These are phyloP conservation scores for Aspergillus indologenus DNA, from an alignment of 495 filamentous ascomycete species.

Conservation along the genomic window DNA sequence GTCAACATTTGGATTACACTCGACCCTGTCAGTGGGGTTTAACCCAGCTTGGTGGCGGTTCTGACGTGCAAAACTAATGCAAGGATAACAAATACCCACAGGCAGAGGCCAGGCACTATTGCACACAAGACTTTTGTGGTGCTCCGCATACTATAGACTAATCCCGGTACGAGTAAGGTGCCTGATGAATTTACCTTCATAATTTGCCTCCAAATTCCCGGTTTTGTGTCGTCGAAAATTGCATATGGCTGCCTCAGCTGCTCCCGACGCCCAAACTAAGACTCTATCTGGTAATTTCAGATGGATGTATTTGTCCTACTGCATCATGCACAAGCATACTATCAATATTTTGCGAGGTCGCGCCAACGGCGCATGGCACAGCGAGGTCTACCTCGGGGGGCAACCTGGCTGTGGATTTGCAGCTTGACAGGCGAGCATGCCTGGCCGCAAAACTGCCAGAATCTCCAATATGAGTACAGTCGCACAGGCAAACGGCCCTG, in stretches of 20 bases:
- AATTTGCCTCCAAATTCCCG: background rate
- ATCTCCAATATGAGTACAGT: background rate
- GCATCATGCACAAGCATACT: background rate
- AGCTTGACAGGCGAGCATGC: background rate
- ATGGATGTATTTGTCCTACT: background rate
- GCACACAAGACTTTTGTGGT: background rate
- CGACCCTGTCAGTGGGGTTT: constrained; percentile 13
- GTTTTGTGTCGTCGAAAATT: background rate
- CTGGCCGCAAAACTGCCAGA: background rate
- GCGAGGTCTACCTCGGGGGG: background rate
- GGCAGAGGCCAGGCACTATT: constrained; percentile 8
- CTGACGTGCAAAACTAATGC: constrained; percentile 25
- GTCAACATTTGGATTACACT: constrained; percentile 7
- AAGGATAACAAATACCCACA: constrained; percentile 30
- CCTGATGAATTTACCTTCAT: background rate
- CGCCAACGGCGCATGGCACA: background rate
- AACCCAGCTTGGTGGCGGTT: constrained; percentile 19
- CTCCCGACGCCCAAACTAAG: background rate
- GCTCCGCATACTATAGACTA: background rate
- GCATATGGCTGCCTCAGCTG: constrained; percentile 1
- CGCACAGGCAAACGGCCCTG: too few species aligned
- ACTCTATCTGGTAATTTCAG: background rate
- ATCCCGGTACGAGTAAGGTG: constrained; percentile 5
- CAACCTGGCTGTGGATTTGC: background rate
- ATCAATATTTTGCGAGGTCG: background rate